Evolutionary conservation across 106 monocot species (phyloP), one percentile per base, ranked within the genome.

Genomic region (Apostasia ramifera): DNA sequence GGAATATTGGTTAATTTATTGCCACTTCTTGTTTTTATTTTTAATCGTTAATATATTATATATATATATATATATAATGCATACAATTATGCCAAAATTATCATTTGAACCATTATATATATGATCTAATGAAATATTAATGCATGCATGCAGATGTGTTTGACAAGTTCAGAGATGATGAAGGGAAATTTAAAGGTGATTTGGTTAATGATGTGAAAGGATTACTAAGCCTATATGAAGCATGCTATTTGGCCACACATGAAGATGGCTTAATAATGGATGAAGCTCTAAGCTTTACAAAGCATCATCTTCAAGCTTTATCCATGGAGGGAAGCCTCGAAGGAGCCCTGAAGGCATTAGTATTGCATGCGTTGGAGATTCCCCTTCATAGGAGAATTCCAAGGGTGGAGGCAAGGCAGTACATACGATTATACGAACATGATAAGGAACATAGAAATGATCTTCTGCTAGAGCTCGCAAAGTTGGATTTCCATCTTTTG

Each of bases 211-310:
- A 73, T 37, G 37, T 14, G 5, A 45, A 54, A 4, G 73, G 73
- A 3, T 5, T 73, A 1, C 53, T 66, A 2, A 55, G 73, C 44
- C n/a, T 73, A 40, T 65, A 73, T 46, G 73, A 73, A 38, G 73
- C 65, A 3, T 52, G 64, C n/a, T 56, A 64, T 47, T 43, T 64
- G 2, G 43, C 15, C 4, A 66, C 42, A 1, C 47, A 5, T 11
- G 65, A 26, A 3, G 65, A 73, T 12, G 11, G 26, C 12, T 26
- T 26, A 26, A 64, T 73, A 53, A 44, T 73, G 2, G 65, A 73
- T 7, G 73, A 73, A 45, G 73, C 73, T 8, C 64, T 65, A 5
- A 53, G 9, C 7, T 73, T 65, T 9, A 11, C 64, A 2, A 66
- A 44, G 44, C 44, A 41, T n/a, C 38, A 73, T 54, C 64, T 73